These are phyloP conservation scores for Neurospora sp. DNA, from an alignment of 495 filamentous ascomycete genomes.

Conservation along the genomic window DNA sequence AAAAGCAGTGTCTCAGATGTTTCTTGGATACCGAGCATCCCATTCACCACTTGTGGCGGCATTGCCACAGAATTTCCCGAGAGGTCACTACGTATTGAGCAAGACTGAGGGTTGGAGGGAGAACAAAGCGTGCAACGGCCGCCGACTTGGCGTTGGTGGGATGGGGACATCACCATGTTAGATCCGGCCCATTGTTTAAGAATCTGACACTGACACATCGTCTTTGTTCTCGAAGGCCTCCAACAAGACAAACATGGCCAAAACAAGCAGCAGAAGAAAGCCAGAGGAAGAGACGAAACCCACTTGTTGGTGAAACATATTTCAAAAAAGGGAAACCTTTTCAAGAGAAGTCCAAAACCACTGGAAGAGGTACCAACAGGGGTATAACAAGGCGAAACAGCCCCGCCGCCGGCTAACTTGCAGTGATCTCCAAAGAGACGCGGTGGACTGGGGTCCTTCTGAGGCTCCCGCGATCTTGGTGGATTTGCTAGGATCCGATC, in stretches of 20 bases:
- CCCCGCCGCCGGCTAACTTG: neutral
- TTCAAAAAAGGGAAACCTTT: neutral
- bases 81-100: slow-evolving; percentile 8
- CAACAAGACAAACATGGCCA: neutral
- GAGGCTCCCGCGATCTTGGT: neutral
- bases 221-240: neutral
- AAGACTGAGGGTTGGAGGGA: neutral
- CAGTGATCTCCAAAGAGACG: slow-evolving; percentile 10
- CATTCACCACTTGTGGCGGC: slow-evolving; percentile 11
- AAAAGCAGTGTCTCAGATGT: slow-evolving; percentile 39
- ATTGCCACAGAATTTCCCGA: slow-evolving; percentile 30
- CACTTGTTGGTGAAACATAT: neutral
- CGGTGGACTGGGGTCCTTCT: slow-evolving; percentile 1
- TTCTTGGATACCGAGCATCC: slow-evolving; percentile 28
- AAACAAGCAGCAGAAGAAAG: neutral
- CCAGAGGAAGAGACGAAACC: neutral
- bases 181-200: neutral
- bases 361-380: neutral
- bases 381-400: neutral
- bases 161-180: neutral
- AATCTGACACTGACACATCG: neutral
- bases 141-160: neutral
- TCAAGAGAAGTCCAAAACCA: neutral
- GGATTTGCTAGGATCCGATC: neutral
- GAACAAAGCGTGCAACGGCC: neutral